Base-by-base conservation (phyloP, 441 rosid genomes). In the Viola pubescens region DNA sequence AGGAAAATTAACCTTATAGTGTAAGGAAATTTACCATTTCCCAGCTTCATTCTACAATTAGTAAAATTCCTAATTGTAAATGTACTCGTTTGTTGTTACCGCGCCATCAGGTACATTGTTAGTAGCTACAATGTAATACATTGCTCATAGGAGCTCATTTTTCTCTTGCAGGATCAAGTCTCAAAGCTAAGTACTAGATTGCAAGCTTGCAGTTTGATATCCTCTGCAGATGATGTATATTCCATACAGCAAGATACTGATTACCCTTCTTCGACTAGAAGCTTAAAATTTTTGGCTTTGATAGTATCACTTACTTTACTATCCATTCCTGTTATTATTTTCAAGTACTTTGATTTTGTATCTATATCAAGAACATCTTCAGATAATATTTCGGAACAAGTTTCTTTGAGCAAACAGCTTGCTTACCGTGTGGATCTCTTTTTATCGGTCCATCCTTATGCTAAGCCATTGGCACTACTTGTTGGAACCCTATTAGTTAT, bases 391-490 rank as follows among this genome's bases (percentile, higher is more conserved):
- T 73, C 83, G 9, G 85, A 86, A 65, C 73, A 71, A 56, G 84
- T 77, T 59, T 73, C 76, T 60, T 54, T 86, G 65, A 80, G 72
- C 61, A 86, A 83, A 69, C 74, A 73, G 75, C 77, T 83, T 37
- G 89, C 80, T 5, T 80, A 86, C 61, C 60, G 64, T 58, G 74
- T 78, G 70, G 92, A 86, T 66, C 71, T 73, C 53, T 58, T 75
- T 56, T 70, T 83, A 52, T 83, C 92, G 0, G 79, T 86, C 63
- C 82, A 80, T 80, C 87, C 89, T 47, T 83, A 83, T 78, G 83
- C 85, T 49, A 86, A 86, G 73, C 80, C 87, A 16, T 64, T 78
- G 70, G 82, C 87, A 8, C 71, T 86, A 56, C 60, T 86, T 66
- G 75, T 86, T 63, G 89, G 89, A 45, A 81, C 92, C 45, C 70